Percentiles rank a stretch among this genome's conserved stretches.
Conservation (phyloP, 2,329 filamentous ascomycete genomes). For the Emergomyces pasteurianus region DNA sequence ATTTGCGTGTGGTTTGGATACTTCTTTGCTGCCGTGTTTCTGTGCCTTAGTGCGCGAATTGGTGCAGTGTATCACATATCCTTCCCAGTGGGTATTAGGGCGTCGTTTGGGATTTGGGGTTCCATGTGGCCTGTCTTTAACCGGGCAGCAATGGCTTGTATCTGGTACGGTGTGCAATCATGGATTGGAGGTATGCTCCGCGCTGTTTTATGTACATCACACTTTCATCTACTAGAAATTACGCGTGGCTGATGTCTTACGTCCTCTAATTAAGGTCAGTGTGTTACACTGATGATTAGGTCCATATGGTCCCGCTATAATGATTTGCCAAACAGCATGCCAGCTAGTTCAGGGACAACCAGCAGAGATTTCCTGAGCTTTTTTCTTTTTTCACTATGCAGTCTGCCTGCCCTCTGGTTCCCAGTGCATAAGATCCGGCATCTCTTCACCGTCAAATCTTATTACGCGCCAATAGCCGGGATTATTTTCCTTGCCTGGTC, state of each 20-base stretch:
- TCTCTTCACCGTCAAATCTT: conserved; percentile 81
- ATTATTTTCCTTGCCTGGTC: conserved; percentile 83
- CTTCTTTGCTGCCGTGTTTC: conserved; percentile 60
- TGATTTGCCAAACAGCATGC: conserved; percentile 56
- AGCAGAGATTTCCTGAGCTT: conserved; percentile 70
- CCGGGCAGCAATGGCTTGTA: conserved; percentile 72
- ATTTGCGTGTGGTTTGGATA: conserved; percentile 84
- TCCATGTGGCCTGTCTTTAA: conserved; percentile 83
- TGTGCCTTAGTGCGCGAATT: conserved; percentile 68
- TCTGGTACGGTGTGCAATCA: conserved; percentile 77
- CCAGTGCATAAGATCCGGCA: conserved; percentile 81
- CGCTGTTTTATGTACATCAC: neutral
- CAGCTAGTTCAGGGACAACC: conserved; percentile 52
- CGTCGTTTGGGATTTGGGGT: conserved; percentile 83
- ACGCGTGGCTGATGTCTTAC: neutral
- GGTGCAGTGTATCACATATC: conserved; percentile 81
- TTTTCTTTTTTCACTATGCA: conserved; percentile 74
- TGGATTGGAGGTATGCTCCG: conserved; percentile 58
- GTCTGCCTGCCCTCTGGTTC: conserved; percentile 76
- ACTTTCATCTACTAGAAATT: neutral
- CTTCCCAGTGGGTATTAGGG: conserved; percentile 67
- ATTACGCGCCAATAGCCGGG: conserved; percentile 70
- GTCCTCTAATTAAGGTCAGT: conserved; percentile 43
- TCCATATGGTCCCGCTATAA: conserved; percentile 59
- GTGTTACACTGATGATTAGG: conserved; percentile 79